phyloP scores from a whole-genome alignment of 768 basidiomycete genomes.

The Calocera cornea region DNA sequence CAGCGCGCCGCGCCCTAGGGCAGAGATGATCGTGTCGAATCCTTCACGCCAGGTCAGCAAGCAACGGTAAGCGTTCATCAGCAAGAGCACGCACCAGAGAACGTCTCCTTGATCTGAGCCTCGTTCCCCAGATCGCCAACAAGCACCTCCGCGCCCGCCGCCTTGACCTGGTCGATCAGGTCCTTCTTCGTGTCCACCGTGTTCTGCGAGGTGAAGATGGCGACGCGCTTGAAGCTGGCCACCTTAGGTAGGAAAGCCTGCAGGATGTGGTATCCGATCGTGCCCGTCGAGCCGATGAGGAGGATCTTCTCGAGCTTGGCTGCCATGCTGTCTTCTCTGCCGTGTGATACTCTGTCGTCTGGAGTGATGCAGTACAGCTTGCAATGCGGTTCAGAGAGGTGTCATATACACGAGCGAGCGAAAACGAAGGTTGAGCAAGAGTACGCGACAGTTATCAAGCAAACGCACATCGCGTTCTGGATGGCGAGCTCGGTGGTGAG shows the following conservation, averaged over 20 bases:
- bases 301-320: slow-evolving; percentile 5
- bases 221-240: slow-evolving; percentile 6
- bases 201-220: slow-evolving; percentile 12
- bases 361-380: background rate
- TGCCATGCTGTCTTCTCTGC: background rate
- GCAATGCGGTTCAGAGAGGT: no score
- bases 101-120: slow-evolving; percentile 8
- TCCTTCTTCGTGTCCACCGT: slow-evolving; percentile 8
- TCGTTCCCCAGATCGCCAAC: slow-evolving; percentile 10
- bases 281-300: slow-evolving; percentile 11
- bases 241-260: slow-evolving; percentile 5
- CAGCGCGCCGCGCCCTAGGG: slow-evolving; percentile 11
- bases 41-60: background rate
- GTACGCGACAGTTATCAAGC: no score
- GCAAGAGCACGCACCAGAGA: slow-evolving; percentile 2
- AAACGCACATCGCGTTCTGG: background rate
- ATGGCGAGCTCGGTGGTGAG: background rate
- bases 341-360: no score
- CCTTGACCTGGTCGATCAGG: slow-evolving; percentile 5
- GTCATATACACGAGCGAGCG: no score
- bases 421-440: no score
- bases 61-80: background rate
- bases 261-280: slow-evolving; percentile 11
- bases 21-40: slow-evolving; percentile 10
- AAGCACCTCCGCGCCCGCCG: slow-evolving; percentile 7